phyloP scores from a whole-genome alignment of 139 green algal species.

The Chlorella sp. region DNA sequence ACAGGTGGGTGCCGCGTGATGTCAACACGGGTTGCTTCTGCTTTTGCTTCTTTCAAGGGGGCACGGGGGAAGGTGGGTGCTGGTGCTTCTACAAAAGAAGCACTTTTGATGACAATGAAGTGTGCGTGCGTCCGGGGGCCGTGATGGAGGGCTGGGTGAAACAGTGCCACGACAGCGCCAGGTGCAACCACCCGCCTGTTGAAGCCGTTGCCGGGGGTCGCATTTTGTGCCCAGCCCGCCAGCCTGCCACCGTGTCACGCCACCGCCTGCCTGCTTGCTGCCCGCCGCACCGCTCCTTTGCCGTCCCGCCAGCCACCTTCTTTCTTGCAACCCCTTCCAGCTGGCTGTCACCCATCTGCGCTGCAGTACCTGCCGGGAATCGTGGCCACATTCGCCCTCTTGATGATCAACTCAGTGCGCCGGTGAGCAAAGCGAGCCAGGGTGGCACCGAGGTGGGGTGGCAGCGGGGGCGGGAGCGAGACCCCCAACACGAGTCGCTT shows the following conservation, averaged over 20 bases:
- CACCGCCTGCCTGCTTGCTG: neutral
- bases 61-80: neutral
- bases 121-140: neutral
- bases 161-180: too few species aligned
- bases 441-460: too few species aligned
- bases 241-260: neutral
- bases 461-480: too few species aligned
- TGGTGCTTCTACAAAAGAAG: too few species aligned
- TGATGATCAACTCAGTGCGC: conserved; percentile 92
- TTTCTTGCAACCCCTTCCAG: too few species aligned
- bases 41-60: neutral
- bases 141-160: neutral
- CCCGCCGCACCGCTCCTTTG: neutral
- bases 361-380: conserved; percentile 88
- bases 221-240: neutral
- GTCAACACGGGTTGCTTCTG: too few species aligned
- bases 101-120: too few species aligned
- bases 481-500: too few species aligned
- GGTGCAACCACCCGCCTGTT: too few species aligned
- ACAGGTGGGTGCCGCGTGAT: conserved; percentile 59
- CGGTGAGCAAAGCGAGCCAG: conserved; percentile 54
- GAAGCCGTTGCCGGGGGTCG: too few species aligned
- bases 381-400: conserved; percentile 82
- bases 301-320: too few species aligned
- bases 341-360: too few species aligned